Conservation (phyloP, 2,329 filamentous ascomycete species). For the Talaromyces sp. region DNA sequence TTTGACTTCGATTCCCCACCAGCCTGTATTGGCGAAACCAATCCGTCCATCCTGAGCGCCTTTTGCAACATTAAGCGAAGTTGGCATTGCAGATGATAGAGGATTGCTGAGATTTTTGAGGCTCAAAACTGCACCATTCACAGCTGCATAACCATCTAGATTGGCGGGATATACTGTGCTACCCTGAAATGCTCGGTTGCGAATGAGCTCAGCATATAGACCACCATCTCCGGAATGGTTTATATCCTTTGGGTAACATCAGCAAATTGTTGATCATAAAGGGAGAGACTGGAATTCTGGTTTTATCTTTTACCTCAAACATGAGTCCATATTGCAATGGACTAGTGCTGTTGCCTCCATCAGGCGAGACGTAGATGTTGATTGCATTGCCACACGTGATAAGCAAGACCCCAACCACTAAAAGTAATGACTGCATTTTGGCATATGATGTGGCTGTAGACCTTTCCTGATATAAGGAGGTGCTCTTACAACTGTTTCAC, state of each 20-base stretch:
- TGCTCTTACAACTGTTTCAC: too few relatives aligned
- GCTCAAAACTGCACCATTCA: background rate
- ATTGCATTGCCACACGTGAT: background rate
- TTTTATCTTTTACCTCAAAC: slow-evolving; percentile 30
- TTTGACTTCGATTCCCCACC: slow-evolving; percentile 27
- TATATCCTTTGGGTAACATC: background rate
- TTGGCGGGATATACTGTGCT: background rate
- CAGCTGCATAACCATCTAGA: background rate
- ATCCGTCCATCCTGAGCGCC: slow-evolving; percentile 25
- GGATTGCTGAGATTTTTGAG: background rate
- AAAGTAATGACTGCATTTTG: too few relatives aligned
- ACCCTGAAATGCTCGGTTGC: slow-evolving; percentile 65
- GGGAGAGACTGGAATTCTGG: too few relatives aligned
- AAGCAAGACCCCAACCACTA: background rate
- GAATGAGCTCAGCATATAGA: slow-evolving; percentile 66
- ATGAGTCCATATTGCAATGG: slow-evolving; percentile 41
- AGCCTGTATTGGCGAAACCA: slow-evolving; percentile 45
- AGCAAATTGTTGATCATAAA: background rate
- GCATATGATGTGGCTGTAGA: too few relatives aligned
- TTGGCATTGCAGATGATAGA: background rate
- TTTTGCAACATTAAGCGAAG: slow-evolving; percentile 22
- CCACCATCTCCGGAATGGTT: slow-evolving; percentile 64
- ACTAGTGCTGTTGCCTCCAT: slow-evolving; percentile 37
- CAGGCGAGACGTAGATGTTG: slow-evolving; percentile 9
- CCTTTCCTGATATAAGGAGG: too few relatives aligned